phyloP scores from a whole-genome alignment of 176 grass and related monocot species.

The Thalia dealbata region DNA sequence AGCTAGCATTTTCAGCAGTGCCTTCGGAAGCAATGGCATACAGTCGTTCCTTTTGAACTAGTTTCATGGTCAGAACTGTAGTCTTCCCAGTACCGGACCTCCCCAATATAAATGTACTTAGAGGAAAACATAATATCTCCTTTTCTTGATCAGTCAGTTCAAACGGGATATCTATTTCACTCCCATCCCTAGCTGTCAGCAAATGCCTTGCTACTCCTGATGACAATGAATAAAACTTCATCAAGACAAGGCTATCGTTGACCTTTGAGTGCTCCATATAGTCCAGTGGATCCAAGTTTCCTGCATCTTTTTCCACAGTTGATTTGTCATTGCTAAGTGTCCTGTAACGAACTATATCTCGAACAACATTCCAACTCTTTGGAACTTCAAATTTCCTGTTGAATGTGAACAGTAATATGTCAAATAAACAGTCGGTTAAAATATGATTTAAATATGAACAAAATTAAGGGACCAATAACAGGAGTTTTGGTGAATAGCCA shows the following conservation, averaged over 20 bases:
- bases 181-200: constrained; percentile 68
- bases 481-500: background rate
- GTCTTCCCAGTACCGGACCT: constrained; percentile 94
- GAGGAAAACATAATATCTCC: constrained; percentile 51
- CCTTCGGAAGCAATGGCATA: constrained; percentile 48
- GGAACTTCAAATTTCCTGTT: constrained; percentile 60
- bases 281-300: constrained; percentile 5
- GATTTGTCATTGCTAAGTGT: constrained; percentile 24
- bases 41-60: constrained; percentile 59
- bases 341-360: constrained; percentile 46
- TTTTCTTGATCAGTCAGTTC: constrained; percentile 79
- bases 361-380: constrained; percentile 35
- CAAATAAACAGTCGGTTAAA: background rate
- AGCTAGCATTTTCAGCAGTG: constrained; percentile 3
- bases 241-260: constrained; percentile 69
- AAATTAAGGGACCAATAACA: background rate
- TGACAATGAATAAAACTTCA: constrained; percentile 88
- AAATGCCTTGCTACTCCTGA: constrained; percentile 59
- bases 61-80: constrained; percentile 71
- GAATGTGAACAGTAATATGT: constrained; percentile 3
- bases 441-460: background rate
- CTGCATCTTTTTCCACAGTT: constrained; percentile 19
- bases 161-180: constrained; percentile 65
- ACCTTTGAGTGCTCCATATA: constrained; percentile 70
- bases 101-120: constrained; percentile 72